Evolutionary conservation across 768 basidiomycete genomes (phyloP).

Genomic region (Pulveroboletus sp.): DNA sequence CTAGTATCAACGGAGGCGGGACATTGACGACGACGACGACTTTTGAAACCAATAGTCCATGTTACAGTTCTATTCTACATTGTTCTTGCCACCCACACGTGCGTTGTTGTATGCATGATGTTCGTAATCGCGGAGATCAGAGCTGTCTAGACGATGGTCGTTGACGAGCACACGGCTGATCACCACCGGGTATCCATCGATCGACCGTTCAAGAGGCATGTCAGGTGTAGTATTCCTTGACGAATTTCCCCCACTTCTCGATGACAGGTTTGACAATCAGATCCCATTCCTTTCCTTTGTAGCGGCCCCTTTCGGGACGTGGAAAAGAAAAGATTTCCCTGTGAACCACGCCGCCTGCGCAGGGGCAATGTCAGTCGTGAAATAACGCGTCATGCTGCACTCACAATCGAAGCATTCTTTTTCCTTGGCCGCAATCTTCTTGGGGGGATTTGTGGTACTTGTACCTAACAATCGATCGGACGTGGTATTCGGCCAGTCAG

Average conservation of each 20-base stretch:
- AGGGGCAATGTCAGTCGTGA: conserved; percentile 7
- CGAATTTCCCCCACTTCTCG: conserved; percentile 73
- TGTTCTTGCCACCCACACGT: background rate
- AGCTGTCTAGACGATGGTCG: background rate
- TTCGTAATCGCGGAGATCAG: background rate
- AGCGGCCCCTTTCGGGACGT: conserved; percentile 48
- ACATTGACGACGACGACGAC: conserved; percentile 66
- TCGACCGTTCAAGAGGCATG: background rate
- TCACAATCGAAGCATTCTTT: conserved; percentile 44
- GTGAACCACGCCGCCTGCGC: conserved; percentile 55
- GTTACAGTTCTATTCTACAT: background rate
- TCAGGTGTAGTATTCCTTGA: conserved; percentile 35
- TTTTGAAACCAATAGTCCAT: conserved; percentile 21
- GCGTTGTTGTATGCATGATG: conserved; percentile 1
- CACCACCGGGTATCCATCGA: too few species aligned
- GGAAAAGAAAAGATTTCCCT: conserved; percentile 79
- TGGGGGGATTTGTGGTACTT: conserved; percentile 9
- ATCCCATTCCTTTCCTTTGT: conserved; percentile 73
- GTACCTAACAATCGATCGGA: conserved; percentile 15
- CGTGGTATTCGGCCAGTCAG: conserved; percentile 41
- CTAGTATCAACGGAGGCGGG: conserved; percentile 65
- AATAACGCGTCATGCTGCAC: conserved; percentile 10
- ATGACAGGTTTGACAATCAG: conserved; percentile 70
- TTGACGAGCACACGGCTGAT: background rate
- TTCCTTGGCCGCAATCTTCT: conserved; percentile 19